phyloP scores from a whole-genome alignment of 768 basidiomycete species.

The Mycena maculata region DNA sequence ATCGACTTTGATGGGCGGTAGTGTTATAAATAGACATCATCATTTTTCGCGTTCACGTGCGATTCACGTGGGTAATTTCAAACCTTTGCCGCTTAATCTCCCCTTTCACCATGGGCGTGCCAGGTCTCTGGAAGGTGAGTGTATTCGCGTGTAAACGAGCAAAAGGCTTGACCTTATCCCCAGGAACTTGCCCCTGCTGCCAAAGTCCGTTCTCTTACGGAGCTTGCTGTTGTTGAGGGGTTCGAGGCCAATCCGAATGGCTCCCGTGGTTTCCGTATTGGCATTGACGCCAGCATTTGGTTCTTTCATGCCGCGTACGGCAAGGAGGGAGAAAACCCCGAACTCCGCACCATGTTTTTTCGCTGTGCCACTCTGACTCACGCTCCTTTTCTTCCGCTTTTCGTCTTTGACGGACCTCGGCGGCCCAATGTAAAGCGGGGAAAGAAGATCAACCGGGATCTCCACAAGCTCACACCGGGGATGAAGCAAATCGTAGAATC shows the following conservation, averaged over 20 bases:
- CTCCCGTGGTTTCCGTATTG: constrained; percentile 81
- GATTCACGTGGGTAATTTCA: background rate
- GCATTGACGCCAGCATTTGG: constrained; percentile 90
- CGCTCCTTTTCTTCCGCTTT: constrained; percentile 86
- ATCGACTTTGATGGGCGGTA: constrained; percentile 16
- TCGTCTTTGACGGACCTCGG: constrained; percentile 92
- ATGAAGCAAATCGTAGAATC: constrained; percentile 85
- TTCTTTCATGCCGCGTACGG: constrained; percentile 84
- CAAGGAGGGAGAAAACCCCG: constrained; percentile 87
- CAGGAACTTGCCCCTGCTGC: constrained; percentile 62
- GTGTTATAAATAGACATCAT: constrained; percentile 18
- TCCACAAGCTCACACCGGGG: constrained; percentile 74
- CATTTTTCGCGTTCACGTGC: background rate
- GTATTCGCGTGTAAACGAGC: background rate
- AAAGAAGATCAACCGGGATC: constrained; percentile 72
- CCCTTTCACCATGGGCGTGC: constrained; percentile 28
- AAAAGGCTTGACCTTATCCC: background rate
- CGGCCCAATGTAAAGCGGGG: constrained; percentile 86
- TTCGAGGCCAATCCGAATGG: constrained; percentile 74
- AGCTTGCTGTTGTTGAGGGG: constrained; percentile 80
- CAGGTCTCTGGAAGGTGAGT: constrained; percentile 34
- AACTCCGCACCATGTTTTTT: constrained; percentile 86
- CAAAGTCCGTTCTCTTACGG: constrained; percentile 77
- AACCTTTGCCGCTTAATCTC: background rate
- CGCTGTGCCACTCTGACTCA: constrained; percentile 83